phyloP scores from a whole-genome alignment of 2,329 filamentous ascomycete genomes.

The Nemania abortiva region DNA sequence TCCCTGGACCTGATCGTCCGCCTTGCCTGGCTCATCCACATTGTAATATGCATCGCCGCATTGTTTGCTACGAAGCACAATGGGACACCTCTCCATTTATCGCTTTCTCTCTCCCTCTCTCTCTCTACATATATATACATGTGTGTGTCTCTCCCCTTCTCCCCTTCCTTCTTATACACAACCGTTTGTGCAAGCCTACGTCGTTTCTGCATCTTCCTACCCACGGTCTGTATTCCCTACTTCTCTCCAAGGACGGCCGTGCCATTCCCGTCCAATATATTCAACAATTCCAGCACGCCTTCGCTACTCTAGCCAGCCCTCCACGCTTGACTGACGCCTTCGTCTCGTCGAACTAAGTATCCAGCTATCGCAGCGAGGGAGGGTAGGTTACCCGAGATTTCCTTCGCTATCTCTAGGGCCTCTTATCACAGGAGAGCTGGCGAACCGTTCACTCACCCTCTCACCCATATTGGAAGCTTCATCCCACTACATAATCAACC shows the following conservation, averaged over 20 bases:
- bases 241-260: no score
- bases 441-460: not conserved
- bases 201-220: not conserved
- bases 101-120: no score
- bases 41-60: not conserved
- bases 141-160: not conserved
- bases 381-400: no score
- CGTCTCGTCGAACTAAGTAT: not conserved
- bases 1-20: no score
- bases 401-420: no score
- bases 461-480: not conserved
- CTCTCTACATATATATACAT: no score
- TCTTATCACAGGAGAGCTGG: no score
- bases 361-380: no score
- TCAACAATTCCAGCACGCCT: not conserved
- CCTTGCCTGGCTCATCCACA: not conserved
- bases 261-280: no score
- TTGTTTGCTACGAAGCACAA: not conserved
- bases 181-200: not conserved
- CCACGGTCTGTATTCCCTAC: not conserved
- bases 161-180: not conserved
- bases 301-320: not conserved
- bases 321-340: not conserved
- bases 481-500: not conserved
- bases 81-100: not conserved